phyloP scores from a whole-genome alignment of 1,284 basidiomycete genomes.

The Moniliophthora roreri region DNA sequence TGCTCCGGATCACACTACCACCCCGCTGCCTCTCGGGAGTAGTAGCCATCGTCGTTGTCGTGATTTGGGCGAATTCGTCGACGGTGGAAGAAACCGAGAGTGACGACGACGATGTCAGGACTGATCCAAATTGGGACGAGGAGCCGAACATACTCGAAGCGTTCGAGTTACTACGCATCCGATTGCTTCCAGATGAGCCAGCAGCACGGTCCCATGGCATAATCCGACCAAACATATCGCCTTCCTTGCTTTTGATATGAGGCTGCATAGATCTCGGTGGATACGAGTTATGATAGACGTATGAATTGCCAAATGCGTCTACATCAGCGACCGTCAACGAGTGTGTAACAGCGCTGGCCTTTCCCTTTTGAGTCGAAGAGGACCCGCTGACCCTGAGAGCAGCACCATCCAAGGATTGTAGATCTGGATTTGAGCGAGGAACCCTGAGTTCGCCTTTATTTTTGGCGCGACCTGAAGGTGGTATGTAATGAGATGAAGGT shows the following conservation, averaged over 20 bases:
- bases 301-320: constrained; percentile 50
- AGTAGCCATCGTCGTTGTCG: constrained; percentile 15
- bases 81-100: too few relatives aligned
- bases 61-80: neutral
- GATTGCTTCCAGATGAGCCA: neutral
- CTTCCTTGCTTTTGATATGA: constrained; percentile 21
- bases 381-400: too few relatives aligned
- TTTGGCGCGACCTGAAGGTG: neutral
- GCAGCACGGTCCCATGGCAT: constrained; percentile 56
- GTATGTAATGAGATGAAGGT: neutral
- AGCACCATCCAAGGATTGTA: constrained; percentile 18
- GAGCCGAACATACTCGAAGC: neutral
- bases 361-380: constrained; percentile 32
- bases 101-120: neutral
- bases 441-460: constrained; percentile 9
- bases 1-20: neutral
- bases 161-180: neutral
- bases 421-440: constrained; percentile 15
- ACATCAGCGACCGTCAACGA: constrained; percentile 77
- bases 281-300: constrained; percentile 11
- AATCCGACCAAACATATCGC: constrained; percentile 64
- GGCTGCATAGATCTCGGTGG: neutral
- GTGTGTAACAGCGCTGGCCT: constrained; percentile 37
- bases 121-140: too few relatives aligned
- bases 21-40: too few relatives aligned